Evolutionary conservation across 2,329 filamentous ascomycete species (phyloP).

Genomic region (Pseudogymnoascus sp.): DNA sequence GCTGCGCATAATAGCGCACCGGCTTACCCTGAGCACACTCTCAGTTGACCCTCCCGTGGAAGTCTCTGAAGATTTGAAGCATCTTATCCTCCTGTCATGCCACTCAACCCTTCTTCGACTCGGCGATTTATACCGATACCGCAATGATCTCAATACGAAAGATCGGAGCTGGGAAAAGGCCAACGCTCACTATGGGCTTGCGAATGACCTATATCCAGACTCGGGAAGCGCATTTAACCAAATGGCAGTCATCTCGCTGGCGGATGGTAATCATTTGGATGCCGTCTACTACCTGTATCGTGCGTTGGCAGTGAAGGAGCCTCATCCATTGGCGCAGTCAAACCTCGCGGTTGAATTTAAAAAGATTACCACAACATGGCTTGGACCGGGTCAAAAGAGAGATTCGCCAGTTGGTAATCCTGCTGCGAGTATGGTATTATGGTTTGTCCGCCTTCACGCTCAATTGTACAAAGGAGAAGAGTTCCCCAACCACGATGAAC

Average conservation of each 20-base stretch:
- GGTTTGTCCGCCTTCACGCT: slow-evolving; percentile 82
- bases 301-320: slow-evolving; percentile 64
- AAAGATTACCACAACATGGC: slow-evolving; percentile 51
- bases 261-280: slow-evolving; percentile 70
- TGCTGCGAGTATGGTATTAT: slow-evolving; percentile 48
- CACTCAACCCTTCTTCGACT: slow-evolving; percentile 78
- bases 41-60: slow-evolving; percentile 21
- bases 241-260: slow-evolving; percentile 74
- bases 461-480: slow-evolving; percentile 71
- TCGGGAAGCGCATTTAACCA: slow-evolving; percentile 85
- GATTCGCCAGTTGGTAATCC: slow-evolving; percentile 6
- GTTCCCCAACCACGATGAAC: slow-evolving; percentile 67
- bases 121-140: slow-evolving; percentile 84
- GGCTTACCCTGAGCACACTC: slow-evolving; percentile 22
- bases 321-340: slow-evolving; percentile 62
- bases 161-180: slow-evolving; percentile 68
- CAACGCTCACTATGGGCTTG: slow-evolving; percentile 76
- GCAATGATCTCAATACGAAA: slow-evolving; percentile 64
- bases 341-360: slow-evolving; percentile 79
- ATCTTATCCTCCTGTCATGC: slow-evolving; percentile 61
- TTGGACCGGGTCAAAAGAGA: slow-evolving; percentile 32
- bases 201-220: slow-evolving; percentile 66
- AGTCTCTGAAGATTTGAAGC: slow-evolving; percentile 21
- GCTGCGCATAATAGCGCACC: slow-evolving; percentile 26
- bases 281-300: slow-evolving; percentile 87